A percentile compares a stretch with the other conserved stretches of the same genome.
These are phyloP conservation scores for Alloteropsis angusta DNA, from an alignment of 202 grass and related monocot species.

Conservation along the genomic window DNA sequence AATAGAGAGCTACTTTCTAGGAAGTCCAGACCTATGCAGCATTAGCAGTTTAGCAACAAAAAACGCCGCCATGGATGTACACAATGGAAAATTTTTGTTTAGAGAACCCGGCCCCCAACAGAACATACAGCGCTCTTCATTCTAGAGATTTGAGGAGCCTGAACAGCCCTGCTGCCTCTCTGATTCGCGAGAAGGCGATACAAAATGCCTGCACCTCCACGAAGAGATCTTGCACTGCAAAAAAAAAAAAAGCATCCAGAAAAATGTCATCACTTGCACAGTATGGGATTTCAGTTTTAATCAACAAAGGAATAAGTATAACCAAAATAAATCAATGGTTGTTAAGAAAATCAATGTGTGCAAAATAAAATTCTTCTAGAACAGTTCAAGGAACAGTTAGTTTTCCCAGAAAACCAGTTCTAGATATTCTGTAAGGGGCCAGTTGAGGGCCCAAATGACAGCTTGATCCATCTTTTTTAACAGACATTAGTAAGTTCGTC, in stretches of 20 bases:
- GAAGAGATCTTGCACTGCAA: constrained; percentile 83
- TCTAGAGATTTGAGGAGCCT: constrained; percentile 92
- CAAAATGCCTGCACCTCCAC: constrained; percentile 97
- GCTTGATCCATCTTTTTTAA: background rate
- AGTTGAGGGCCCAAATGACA: background rate
- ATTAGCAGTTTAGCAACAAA: constrained; percentile 1
- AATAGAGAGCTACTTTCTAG: constrained; percentile 14
- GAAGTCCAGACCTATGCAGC: background rate
- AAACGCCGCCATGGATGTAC: constrained; percentile 32
- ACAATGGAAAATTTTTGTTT: constrained; percentile 17
- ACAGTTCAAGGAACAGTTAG: background rate
- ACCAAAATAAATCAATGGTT: background rate
- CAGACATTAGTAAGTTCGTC: background rate
- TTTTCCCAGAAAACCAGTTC: background rate
- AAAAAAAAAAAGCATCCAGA: constrained; percentile 33
- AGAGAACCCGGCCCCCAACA: constrained; percentile 15
- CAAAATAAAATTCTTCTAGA: background rate
- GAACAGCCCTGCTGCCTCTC: constrained; percentile 76
- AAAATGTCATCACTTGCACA: background rate
- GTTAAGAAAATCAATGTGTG: background rate
- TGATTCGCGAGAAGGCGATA: constrained; percentile 84
- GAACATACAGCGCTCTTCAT: constrained; percentile 35
- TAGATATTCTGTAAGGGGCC: background rate
- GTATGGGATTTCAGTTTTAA: background rate
- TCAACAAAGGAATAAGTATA: background rate